These are phyloP conservation scores for Zopfochytrium polystomum DNA, from an alignment of 371 early-diverging fungal genomes.

Conservation along the genomic window DNA sequence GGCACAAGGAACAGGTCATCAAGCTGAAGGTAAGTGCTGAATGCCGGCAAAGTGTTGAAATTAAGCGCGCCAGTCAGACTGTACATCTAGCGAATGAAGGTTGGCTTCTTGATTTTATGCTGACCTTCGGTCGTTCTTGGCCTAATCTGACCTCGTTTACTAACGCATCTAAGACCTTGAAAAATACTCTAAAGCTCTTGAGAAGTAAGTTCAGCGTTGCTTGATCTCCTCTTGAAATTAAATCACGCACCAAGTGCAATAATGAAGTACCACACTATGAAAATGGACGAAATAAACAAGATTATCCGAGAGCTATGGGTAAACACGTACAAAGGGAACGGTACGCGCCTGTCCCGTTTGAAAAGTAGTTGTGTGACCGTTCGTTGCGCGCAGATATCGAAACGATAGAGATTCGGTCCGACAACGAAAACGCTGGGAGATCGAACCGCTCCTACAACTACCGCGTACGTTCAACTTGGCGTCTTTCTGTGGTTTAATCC, in stretches of 20 bases:
- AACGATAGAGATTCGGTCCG: conserved; percentile 90
- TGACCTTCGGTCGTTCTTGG: conserved; percentile 13
- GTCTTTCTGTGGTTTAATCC: not conserved
- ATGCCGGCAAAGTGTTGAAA: not conserved
- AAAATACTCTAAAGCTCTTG: conserved; percentile 80
- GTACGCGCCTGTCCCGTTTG: conserved; percentile 45
- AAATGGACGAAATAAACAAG: conserved; percentile 98
- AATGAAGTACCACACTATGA: conserved; percentile 89
- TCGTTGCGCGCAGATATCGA: conserved; percentile 75
- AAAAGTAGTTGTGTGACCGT: not conserved
- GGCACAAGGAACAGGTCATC: conserved; percentile 64
- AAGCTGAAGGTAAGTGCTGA: conserved; percentile 50
- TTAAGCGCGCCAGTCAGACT: no score
- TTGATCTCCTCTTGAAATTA: no score
- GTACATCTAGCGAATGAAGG: no score
- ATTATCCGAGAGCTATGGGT: conserved; percentile 97
- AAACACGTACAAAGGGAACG: conserved; percentile 94
- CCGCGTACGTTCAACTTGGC: conserved; percentile 54
- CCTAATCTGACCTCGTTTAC: conserved; percentile 57
- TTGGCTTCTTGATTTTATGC: no score
- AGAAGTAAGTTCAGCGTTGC: conserved; percentile 48
- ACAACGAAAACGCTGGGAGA: conserved; percentile 67
- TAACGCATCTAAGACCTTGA: conserved; percentile 80
- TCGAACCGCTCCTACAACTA: conserved; percentile 82
- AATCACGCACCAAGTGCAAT: conserved; percentile 67